Base-by-base conservation (phyloP, 805 yeast genomes). In the Lachancea fermentati region DNA sequence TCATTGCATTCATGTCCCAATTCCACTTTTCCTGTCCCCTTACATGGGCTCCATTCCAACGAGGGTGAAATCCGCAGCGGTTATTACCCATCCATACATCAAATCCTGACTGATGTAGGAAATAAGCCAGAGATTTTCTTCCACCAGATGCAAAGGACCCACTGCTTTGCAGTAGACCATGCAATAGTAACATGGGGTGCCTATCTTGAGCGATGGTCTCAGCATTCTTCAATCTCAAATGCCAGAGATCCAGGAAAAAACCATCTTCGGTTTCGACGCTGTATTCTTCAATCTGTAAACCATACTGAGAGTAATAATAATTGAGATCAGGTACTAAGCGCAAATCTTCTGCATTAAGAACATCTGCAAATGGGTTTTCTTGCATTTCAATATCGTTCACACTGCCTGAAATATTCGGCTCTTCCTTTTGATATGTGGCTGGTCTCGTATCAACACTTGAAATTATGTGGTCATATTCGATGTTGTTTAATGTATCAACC, bases 21-120 rank as follows among this genome's bases (percentile, higher is more conserved):
- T 84, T 79, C 98, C 98, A 91, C 78, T 83, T 84, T 16, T 36
- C 44, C 36, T 48, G 41, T 32, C 45, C 41, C 41, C 52, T 50
- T 4, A 64, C 46, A 28, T 68, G 65, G 46, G 67, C 71, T 42
- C 60, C 60, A 44, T 68, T 60, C 65, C 89, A 95, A 37, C 71
- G 65, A 0, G 95, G 85, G 30, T 74, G 68, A 56, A 89, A 84
- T 4, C 96, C 95, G 49, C 96, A 82, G 46, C 98, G 65, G 55
- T 88, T 89, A 55, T 88, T 86, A 1, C 96, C 96, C 40, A 88
- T 58, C 96, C 96, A 88, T 6, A 88, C 87, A 50, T 88, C 96
- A 53, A 72, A 85, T 0, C 93, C 89, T 18, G 67, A 60, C 24
- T 67, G 64, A 29, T 63, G 60, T 36, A 69, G 69, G 55, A 68